Base-by-base conservation (phyloP, 352 stramenopile species). In the Globisporangium okanoganense region DNA sequence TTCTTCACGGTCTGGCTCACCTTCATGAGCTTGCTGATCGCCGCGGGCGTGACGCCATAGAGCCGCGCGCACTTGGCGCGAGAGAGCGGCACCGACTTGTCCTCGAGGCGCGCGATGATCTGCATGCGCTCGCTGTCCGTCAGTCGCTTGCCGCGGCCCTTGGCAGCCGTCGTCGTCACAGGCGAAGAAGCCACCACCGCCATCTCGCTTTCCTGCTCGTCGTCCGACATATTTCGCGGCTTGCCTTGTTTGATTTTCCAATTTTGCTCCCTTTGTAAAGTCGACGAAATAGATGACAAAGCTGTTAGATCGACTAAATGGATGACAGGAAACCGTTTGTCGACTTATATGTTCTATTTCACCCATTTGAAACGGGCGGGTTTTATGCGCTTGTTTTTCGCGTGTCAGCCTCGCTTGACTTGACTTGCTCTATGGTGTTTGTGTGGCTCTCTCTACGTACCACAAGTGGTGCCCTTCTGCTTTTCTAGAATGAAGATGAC, bases 1-100 rank as follows among this genome's bases (percentile, higher is more conserved):
- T 87, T 85, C 52, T 88, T 88, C 61, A 92, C 79, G 18, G 69
- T 74, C 56, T 82, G 64, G 25, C 79, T 79, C 43, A 82, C 76
- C 58, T 92, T 88, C 76, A 87, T 87, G 69, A 92, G 78, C 64
- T 90, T 89, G 55, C 79, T 87, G 72, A 90, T 92, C 40, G 82
- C 82, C 27, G 82, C 80, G 58, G 76, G 80, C 24, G 73, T 85
- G 44, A 92, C 80, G 41, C 79, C 79, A 55, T 90, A 89, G 49
- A 81, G 58, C 1, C 78, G 77, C 55, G 79, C 82, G 20, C 77
- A 87, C 48, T 82, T 72, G 38, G 77, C 78, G 16, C 78, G 74
- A 0, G 76, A 85, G n/a, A 79, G 36, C n/a, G 75, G 72, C n/a
- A 58, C 67, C 4, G 60, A 59, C 22, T 82, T 71, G 62, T 84